Conservation (phyloP, 108 stramenopile species). For the Nitzschia sp. region DNA sequence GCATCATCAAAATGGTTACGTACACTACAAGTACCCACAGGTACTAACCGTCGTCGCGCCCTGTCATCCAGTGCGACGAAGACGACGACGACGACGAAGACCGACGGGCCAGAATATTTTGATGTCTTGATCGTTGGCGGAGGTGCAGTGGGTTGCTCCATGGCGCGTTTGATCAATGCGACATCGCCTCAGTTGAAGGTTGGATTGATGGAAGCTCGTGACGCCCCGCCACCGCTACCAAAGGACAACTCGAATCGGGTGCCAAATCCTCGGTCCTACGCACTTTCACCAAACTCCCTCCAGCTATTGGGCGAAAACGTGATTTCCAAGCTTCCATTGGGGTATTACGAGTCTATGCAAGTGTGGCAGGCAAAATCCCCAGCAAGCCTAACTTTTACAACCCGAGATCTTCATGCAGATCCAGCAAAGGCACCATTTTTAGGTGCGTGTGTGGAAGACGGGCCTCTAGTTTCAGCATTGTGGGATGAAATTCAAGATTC, state of each 20-base stretch:
- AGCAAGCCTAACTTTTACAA: constrained; percentile 62
- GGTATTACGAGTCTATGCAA: constrained; percentile 81
- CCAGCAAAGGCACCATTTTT: constrained; percentile 37
- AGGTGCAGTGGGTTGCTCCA: constrained; percentile 68
- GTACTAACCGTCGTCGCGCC: too few species aligned
- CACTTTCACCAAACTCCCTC: constrained; percentile 72
- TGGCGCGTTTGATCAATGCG: constrained; percentile 55
- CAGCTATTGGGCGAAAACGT: constrained; percentile 50
- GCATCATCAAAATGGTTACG: too few species aligned
- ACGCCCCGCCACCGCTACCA: constrained; percentile 42
- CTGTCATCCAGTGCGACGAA: neutral
- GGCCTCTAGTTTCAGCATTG: constrained; percentile 49
- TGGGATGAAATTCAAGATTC: constrained; percentile 55
- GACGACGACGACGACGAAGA: neutral
- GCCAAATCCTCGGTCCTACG: constrained; percentile 84
- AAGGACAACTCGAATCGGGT: constrained; percentile 12
- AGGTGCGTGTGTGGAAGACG: constrained; percentile 78
- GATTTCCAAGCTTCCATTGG: constrained; percentile 37
- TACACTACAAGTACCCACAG: too few species aligned
- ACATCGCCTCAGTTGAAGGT: constrained; percentile 34
- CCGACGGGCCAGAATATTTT: constrained; percentile 9
- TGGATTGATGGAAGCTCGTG: constrained; percentile 43
- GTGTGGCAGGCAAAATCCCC: constrained; percentile 86
- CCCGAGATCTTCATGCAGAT: constrained; percentile 50
- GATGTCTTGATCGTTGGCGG: constrained; percentile 82